A percentile compares a stretch with the other conserved stretches of the same genome.
Conservation (phyloP, 106 monocot species). For the Cymbidium sinense region DNA sequence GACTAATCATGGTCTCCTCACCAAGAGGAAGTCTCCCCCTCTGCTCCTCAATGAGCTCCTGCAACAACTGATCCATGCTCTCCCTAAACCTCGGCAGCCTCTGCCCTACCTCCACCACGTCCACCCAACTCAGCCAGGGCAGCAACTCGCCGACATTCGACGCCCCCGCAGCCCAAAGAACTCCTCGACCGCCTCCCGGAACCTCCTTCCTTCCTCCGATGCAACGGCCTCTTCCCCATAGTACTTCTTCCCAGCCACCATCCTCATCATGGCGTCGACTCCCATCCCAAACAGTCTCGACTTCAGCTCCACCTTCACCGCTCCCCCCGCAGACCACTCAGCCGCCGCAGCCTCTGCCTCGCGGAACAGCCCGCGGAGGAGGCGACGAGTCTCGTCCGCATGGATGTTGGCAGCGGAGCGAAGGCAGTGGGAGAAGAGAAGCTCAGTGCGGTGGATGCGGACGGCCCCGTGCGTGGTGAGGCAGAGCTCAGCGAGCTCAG, state of each 20-base stretch:
- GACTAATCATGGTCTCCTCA: not conserved
- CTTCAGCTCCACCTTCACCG: constrained; percentile 16
- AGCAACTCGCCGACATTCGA: not conserved
- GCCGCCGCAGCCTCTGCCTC: not conserved
- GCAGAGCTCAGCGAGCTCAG: constrained; percentile 12
- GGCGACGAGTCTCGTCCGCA: constrained; percentile 8
- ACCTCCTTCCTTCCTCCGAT: constrained; percentile 3
- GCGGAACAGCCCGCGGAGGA: constrained; percentile 4
- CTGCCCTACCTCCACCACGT: not conserved
- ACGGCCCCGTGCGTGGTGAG: constrained; percentile 15
- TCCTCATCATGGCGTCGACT: constrained; percentile 19
- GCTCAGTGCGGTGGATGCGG: constrained; percentile 8
- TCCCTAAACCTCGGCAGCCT: constrained; percentile 7
- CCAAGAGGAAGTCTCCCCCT: not conserved
- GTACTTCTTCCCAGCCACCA: constrained; percentile 16
- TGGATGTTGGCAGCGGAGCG: constrained; percentile 7
- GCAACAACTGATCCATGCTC: not conserved
- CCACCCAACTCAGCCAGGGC: constrained; percentile 2
- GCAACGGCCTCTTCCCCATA: not conserved
- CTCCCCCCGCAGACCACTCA: not conserved
- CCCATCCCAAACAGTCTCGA: constrained; percentile 11
- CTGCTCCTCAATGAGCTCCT: constrained; percentile 5
- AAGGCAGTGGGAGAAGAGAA: constrained; percentile 8
- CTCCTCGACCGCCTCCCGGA: not conserved
- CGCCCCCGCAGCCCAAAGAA: not conserved